Conservation (phyloP, 139 green algal genomes). For the Chlorella sp. region DNA sequence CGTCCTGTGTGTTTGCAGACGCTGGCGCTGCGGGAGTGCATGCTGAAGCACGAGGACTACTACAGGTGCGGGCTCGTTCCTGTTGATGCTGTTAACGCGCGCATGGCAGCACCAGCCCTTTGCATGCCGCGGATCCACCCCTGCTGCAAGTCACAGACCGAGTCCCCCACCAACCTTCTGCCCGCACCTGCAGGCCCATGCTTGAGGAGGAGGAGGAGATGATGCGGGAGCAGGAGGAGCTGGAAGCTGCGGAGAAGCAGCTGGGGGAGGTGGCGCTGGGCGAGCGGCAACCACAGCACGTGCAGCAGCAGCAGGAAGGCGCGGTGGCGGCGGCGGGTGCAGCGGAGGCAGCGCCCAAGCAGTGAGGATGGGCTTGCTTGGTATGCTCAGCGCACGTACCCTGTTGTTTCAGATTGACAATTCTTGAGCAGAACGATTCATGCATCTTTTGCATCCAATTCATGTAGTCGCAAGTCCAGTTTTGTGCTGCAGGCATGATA, state of each 20-base stretch:
- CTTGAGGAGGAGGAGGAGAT: slow-evolving; percentile 53
- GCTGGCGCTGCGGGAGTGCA: slow-evolving; percentile 67
- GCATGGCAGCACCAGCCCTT: too few species aligned
- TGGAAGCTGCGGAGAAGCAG: neutral
- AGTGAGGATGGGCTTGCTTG: neutral
- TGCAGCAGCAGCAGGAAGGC: neutral
- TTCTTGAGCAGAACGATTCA: too few species aligned
- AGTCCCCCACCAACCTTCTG: too few species aligned
- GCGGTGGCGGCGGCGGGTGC: neutral
- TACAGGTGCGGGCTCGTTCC: slow-evolving; percentile 41
- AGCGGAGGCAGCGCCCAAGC: neutral
- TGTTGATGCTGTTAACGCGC: too few species aligned
- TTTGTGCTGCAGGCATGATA: neutral
- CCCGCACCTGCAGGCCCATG: slow-evolving; percentile 35
- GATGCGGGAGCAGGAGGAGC: slow-evolving; percentile 7
- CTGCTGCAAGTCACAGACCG: too few species aligned
- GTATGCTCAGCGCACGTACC: neutral
- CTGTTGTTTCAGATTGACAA: neutral
- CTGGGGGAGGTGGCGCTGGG: neutral
- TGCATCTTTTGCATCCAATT: too few species aligned
- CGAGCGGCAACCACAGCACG: neutral
- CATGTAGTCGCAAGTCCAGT: neutral
- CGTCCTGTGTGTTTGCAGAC: slow-evolving; percentile 41
- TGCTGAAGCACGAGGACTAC: slow-evolving; percentile 71
- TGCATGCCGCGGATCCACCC: too few species aligned